Percentiles rank a stretch among this genome's conserved stretches.
Evolutionary conservation across 2,329 filamentous ascomycete species (phyloP).

Genomic region (Verticillium zaregamsianum): DNA sequence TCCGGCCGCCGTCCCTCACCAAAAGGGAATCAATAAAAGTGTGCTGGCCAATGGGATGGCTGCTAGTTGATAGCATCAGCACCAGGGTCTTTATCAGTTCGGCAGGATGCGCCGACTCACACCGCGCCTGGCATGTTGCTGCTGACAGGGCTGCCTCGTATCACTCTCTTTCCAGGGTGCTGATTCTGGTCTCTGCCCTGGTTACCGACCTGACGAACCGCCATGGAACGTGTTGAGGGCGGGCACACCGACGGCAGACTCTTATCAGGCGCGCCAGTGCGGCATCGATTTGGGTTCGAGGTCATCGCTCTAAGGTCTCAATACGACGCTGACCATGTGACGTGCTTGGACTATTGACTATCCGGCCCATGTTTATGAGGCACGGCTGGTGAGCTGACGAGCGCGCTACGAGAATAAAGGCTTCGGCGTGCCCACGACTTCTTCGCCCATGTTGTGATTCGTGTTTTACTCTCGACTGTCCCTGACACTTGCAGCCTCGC

Average conservation of each 20-base stretch:
- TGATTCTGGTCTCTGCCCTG: background rate
- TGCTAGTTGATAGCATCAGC: background rate
- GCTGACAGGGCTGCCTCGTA: background rate
- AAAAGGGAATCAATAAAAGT: background rate
- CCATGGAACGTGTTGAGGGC: background rate
- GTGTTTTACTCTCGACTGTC: background rate
- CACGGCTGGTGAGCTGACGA: background rate
- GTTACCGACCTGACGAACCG: background rate
- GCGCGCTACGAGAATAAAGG: background rate
- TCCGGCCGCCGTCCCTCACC: background rate
- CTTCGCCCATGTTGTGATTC: background rate
- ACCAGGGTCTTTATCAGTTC: background rate
- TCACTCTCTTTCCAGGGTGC: background rate
- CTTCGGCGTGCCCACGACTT: background rate
- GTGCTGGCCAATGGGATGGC: background rate
- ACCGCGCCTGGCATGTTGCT: background rate
- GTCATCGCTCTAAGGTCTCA: background rate
- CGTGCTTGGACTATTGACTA: background rate
- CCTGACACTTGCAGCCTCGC: background rate
- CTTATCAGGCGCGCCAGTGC: background rate
- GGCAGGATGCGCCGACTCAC: background rate
- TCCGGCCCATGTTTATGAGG: background rate
- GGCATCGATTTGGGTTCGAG: background rate
- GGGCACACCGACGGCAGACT: background rate
- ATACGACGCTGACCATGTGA: background rate